Evolutionary conservation across 345 rosid genomes (phyloP).

Genomic region (Ceriops zippeliana): DNA sequence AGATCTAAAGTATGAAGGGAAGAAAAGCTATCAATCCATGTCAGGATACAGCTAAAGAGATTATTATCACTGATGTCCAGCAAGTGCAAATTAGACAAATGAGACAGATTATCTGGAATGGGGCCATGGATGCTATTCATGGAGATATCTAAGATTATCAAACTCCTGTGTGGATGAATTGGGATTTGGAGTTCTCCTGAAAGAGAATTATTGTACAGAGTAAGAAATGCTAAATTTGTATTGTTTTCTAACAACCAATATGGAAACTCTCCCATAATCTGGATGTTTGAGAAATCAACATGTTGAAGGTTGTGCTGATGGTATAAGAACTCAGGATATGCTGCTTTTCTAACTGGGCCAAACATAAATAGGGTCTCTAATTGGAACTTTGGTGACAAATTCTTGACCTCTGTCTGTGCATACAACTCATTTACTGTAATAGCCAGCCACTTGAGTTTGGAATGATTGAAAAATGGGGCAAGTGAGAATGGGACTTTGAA

Average conservation of each 20-base stretch:
- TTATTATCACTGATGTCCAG: no score
- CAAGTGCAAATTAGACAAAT: no score
- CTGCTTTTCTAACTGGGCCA: background rate
- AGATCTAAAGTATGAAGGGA: no score
- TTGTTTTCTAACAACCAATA: slow-evolving; percentile 8
- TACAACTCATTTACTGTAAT: no score
- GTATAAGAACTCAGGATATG: slow-evolving; percentile 3
- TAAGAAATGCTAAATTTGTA: background rate
- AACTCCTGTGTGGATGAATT: background rate
- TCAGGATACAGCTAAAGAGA: no score
- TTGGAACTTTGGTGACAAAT: no score
- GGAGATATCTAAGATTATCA: background rate
- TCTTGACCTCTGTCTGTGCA: no score
- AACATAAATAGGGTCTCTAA: background rate
- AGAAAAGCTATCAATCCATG: no score
- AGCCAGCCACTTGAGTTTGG: no score
- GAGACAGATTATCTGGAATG: background rate
- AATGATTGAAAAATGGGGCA: no score
- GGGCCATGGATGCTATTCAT: background rate
- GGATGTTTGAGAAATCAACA: background rate
- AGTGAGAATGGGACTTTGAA: no score
- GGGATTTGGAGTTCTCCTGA: background rate
- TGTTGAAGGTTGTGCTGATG: background rate
- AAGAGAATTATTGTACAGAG: background rate
- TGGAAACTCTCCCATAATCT: background rate